Conservation (phyloP, 805 yeast species). For the Yamadazyma takamatsuzukensis region DNA sequence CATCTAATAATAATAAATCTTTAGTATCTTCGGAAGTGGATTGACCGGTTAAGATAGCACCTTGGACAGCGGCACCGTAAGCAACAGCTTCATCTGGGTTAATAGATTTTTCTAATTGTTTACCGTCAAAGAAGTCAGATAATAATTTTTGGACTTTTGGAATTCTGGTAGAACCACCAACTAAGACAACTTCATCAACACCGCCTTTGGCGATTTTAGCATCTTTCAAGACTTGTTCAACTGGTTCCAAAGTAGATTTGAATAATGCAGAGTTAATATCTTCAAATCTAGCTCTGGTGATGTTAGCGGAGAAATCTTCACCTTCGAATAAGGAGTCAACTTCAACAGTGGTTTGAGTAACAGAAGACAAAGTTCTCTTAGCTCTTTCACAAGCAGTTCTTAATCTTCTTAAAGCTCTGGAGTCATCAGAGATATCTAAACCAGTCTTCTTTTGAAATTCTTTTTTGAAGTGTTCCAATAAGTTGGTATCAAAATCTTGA, state of each 20-base stretch:
- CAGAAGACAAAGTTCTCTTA: slow-evolving; percentile 48
- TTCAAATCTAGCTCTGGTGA: slow-evolving; percentile 50
- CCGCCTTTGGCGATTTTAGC: slow-evolving; percentile 38
- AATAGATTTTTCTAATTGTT: slow-evolving; percentile 46
- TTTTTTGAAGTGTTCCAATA: slow-evolving; percentile 44
- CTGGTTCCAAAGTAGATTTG: slow-evolving; percentile 49
- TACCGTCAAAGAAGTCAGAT: slow-evolving; percentile 49
- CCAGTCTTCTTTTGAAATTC: slow-evolving; percentile 47
- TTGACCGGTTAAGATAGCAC: slow-evolving; percentile 50
- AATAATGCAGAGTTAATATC: slow-evolving; percentile 47
- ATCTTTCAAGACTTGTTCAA: slow-evolving; percentile 48
- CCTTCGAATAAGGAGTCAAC: slow-evolving; percentile 48
- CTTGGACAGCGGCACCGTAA: slow-evolving; percentile 50
- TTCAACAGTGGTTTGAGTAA: slow-evolving; percentile 48
- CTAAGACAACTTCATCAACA: slow-evolving; percentile 48
- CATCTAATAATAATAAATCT: slow-evolving; percentile 49
- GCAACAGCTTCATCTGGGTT: slow-evolving; percentile 53
- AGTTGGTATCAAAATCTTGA: slow-evolving; percentile 51
- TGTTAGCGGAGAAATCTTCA: slow-evolving; percentile 47
- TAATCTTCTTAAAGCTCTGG: slow-evolving; percentile 50
- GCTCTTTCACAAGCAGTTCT: slow-evolving; percentile 53
- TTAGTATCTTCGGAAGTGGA: slow-evolving; percentile 47
- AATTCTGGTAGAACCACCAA: slow-evolving; percentile 52
- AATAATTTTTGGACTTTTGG: slow-evolving; percentile 49
- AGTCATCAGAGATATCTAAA: slow-evolving; percentile 42